A percentile compares a stretch with the other conserved stretches of the same genome.
Conservation (phyloP, 73 alveolate species). For the Paramecium octaurelia region DNA sequence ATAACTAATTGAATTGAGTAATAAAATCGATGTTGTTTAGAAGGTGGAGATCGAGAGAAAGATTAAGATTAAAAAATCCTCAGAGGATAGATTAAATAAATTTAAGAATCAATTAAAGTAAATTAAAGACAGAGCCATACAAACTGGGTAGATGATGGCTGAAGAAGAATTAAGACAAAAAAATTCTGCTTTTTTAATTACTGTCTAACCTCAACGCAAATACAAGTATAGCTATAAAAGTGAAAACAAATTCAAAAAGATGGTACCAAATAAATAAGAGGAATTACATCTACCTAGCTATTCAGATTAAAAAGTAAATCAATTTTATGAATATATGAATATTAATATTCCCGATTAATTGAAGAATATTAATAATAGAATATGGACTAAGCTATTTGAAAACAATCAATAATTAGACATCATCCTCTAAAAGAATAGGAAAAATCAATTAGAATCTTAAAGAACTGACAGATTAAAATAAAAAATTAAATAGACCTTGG, state of each 20-base stretch:
- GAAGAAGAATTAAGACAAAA: conserved; percentile 36
- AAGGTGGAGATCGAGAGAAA: not conserved
- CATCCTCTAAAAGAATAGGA: not conserved
- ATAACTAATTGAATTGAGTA: not conserved
- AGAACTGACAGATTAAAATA: conserved; percentile 24
- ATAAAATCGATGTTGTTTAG: not conserved
- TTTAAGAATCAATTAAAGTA: not conserved
- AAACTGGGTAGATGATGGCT: not conserved
- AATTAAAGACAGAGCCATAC: not conserved
- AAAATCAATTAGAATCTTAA: not conserved
- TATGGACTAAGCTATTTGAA: not conserved
- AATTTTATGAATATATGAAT: conserved; percentile 32
- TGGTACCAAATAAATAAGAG: not conserved
- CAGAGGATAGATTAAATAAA: not conserved
- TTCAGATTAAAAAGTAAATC: not conserved
- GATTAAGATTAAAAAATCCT: not conserved
- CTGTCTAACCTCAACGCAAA: not conserved
- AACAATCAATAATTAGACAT: not conserved
- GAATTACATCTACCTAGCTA: not conserved
- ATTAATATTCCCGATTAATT: conserved; percentile 7
- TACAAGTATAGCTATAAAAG: not conserved
- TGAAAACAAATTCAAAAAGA: not conserved
- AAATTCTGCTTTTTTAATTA: not conserved
- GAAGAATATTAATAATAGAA: not conserved
- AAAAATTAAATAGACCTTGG: not conserved